These are phyloP conservation scores for Pyrenophora seminiperda DNA, from an alignment of 2,329 filamentous ascomycete species.

Conservation along the genomic window DNA sequence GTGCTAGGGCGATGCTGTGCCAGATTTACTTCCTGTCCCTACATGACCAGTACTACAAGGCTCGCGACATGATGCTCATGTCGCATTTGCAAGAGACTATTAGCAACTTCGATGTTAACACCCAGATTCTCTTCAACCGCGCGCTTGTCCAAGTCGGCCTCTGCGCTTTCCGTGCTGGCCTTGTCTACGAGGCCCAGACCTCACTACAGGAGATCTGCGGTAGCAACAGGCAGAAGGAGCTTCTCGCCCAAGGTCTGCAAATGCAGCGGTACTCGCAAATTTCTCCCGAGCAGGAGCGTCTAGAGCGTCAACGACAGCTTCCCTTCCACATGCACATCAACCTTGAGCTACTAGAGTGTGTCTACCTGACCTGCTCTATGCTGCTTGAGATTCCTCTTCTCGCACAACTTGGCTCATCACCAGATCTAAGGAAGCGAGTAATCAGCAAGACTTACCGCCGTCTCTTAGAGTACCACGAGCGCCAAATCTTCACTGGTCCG, in stretches of 20 bases:
- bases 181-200: conserved; percentile 97
- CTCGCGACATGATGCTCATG: conserved; percentile 99
- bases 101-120: conserved; percentile 92
- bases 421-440: conserved; percentile 94
- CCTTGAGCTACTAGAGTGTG: conserved; percentile 94
- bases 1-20: conserved; percentile 95
- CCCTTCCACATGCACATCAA: conserved; percentile 99
- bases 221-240: conserved; percentile 95
- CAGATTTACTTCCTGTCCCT: conserved; percentile 98
- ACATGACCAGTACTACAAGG: conserved; percentile 97
- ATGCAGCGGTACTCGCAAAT: conserved; percentile 97
- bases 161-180: conserved; percentile 94
- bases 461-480: conserved; percentile 99
- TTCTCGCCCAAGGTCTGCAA: conserved; percentile 96
- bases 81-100: conserved; percentile 98
- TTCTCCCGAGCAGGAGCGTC: conserved; percentile 93
- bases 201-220: conserved; percentile 98
- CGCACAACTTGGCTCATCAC: conserved; percentile 93
- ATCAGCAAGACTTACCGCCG: conserved; percentile 99
- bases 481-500: conserved; percentile 97
- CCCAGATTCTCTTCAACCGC: conserved; percentile 98
- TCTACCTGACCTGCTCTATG: conserved; percentile 99
- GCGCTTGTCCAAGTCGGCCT: conserved; percentile 97
- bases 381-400: conserved; percentile 96
- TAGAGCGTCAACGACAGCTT: conserved; percentile 95